These are phyloP conservation scores for Penicillium sp. DNA, from an alignment of 2,329 filamentous ascomycete species.

Conservation along the genomic window DNA sequence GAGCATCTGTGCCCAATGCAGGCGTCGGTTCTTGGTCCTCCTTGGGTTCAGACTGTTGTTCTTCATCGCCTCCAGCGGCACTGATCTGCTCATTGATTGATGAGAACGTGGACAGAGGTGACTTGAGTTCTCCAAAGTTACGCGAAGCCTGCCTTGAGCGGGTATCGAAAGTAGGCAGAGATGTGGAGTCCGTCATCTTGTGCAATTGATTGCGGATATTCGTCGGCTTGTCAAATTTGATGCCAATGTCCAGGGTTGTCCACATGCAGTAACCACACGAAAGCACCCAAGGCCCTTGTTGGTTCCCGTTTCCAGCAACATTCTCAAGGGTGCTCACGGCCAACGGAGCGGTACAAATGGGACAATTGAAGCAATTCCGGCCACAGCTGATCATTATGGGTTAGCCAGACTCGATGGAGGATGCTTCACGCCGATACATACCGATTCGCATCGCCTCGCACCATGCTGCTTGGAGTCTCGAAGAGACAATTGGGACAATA, in stretches of 20 bases:
- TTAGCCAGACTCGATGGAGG: not conserved
- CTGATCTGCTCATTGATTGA: slow-evolving; percentile 32
- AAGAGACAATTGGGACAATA: slow-evolving; percentile 95
- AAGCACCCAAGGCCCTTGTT: slow-evolving; percentile 64
- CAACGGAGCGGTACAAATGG: slow-evolving; percentile 76
- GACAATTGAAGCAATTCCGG: slow-evolving; percentile 92
- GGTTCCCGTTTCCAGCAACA: slow-evolving; percentile 37
- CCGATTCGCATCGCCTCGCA: slow-evolving; percentile 91
- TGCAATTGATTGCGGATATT: slow-evolving; percentile 76
- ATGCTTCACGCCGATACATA: slow-evolving; percentile 42
- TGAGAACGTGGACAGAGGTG: slow-evolving; percentile 34
- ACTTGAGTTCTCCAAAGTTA: slow-evolving; percentile 35
- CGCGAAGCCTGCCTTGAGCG: slow-evolving; percentile 37
- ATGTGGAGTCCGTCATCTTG: slow-evolving; percentile 53
- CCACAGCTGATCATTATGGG: slow-evolving; percentile 63
- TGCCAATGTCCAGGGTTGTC: slow-evolving; percentile 81
- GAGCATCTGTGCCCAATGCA: slow-evolving; percentile 57
- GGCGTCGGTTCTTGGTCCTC: slow-evolving; percentile 29
- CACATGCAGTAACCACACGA: slow-evolving; percentile 89
- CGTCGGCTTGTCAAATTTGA: slow-evolving; percentile 83
- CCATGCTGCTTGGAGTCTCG: slow-evolving; percentile 86
- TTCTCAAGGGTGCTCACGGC: slow-evolving; percentile 65
- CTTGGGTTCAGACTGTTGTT: slow-evolving; percentile 29
- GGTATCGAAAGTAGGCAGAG: slow-evolving; percentile 18
- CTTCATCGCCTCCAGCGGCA: slow-evolving; percentile 22